Conservation (phyloP, 2,329 filamentous ascomycete species). For the Fusarium globosum region DNA sequence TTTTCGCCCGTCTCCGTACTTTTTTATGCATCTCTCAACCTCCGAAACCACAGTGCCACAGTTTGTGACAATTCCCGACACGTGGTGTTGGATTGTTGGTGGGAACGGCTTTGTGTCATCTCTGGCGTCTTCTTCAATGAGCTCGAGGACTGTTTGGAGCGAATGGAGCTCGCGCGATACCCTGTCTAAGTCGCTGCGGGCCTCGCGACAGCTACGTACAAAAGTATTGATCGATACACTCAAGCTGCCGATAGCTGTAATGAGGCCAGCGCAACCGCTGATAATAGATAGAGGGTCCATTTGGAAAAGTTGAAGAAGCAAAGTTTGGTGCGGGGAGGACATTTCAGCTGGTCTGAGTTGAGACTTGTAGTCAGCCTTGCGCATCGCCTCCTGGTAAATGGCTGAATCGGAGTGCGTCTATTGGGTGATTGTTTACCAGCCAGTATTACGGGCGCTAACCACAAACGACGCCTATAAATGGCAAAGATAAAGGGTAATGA, state of each 20-base stretch:
- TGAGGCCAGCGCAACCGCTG: constrained; percentile 21
- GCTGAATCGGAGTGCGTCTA: not conserved
- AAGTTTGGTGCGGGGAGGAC: not conserved
- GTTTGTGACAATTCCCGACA: constrained; percentile 1
- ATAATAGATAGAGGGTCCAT: constrained; percentile 29
- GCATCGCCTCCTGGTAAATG: not conserved
- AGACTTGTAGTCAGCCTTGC: not conserved
- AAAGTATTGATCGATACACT: constrained; percentile 4
- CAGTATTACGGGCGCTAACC: too few relatives aligned
- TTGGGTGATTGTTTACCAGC: not conserved
- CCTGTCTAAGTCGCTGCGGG: constrained; percentile 22
- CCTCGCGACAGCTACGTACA: constrained; percentile 25
- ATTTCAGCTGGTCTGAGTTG: not conserved
- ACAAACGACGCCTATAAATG: too few relatives aligned
- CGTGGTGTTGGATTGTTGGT: not conserved
- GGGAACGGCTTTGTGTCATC: constrained; percentile 5
- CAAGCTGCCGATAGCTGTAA: constrained; percentile 1
- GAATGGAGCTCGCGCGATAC: constrained; percentile 31
- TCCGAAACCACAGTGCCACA: constrained; percentile 3
- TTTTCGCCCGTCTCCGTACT: too few relatives aligned
- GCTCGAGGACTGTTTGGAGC: constrained; percentile 19
- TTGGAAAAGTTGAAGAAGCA: accelerated
- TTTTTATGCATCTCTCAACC: constrained; percentile 4
- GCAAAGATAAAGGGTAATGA: too few relatives aligned
- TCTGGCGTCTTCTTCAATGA: constrained; percentile 22